These are phyloP conservation scores for Helianthus annuus DNA, from an alignment of 129 eudicot species.

Conservation along the genomic window HanXRQr2.0-SUNRISE NC_035446.2:25492403-25492902, in stretches of 20 bases:
- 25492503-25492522: slow-evolving; percentile 61
- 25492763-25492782: slow-evolving; percentile 59
- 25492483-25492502: slow-evolving; percentile 30
- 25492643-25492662: slow-evolving; percentile 37
- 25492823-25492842: slow-evolving; percentile 46
- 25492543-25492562: slow-evolving; percentile 48
- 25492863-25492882: slow-evolving; percentile 67
- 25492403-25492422: slow-evolving; percentile 46
- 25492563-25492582: slow-evolving; percentile 36
- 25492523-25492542: slow-evolving; percentile 81
- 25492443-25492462: slow-evolving; percentile 62
- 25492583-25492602: slow-evolving; percentile 59
- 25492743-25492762: slow-evolving; percentile 59
- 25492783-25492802: slow-evolving; percentile 48
- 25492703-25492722: slow-evolving; percentile 35
- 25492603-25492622: slow-evolving; percentile 69
- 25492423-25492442: slow-evolving; percentile 44
- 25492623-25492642: slow-evolving; percentile 56
- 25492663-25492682: slow-evolving; percentile 54
- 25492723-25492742: slow-evolving; percentile 52
- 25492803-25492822: slow-evolving; percentile 61
- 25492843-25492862: slow-evolving; percentile 49
- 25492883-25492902: slow-evolving; percentile 66
- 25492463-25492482: slow-evolving; percentile 64
- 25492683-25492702: slow-evolving; percentile 56